Evolutionary conservation across 805 yeast species (phyloP).

Genomic region (Yamadazyma paraphyllophila): DNA sequence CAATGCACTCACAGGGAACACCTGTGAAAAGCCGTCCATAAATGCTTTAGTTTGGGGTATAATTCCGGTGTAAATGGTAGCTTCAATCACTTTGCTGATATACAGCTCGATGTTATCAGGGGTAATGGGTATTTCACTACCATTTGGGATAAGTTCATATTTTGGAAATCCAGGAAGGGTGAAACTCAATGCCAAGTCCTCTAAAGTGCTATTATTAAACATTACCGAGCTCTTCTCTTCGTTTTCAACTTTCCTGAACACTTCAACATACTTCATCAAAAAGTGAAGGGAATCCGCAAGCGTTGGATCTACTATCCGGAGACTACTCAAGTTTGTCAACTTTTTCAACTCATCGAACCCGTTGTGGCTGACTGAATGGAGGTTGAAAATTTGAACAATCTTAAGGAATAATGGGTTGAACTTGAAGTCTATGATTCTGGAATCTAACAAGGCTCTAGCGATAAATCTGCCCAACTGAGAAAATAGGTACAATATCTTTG

Average conservation of each 20-base stretch:
- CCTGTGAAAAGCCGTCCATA: constrained; percentile 75
- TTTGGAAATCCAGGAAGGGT: constrained; percentile 75
- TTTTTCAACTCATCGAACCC: constrained; percentile 18
- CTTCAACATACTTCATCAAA: constrained; percentile 43
- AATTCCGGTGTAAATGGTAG: constrained; percentile 63
- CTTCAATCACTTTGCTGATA: constrained; percentile 54
- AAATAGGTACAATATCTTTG: constrained; percentile 52
- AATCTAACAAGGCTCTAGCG: constrained; percentile 83
- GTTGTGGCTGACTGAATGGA: constrained; percentile 9
- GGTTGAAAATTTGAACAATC: constrained; percentile 42
- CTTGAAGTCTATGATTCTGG: constrained; percentile 80
- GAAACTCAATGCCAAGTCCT: constrained; percentile 60
- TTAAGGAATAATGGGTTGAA: constrained; percentile 72
- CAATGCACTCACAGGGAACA: constrained; percentile 75
- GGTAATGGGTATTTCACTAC: constrained; percentile 49
- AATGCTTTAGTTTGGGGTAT: constrained; percentile 63
- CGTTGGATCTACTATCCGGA: constrained; percentile 54
- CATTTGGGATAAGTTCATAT: constrained; percentile 56
- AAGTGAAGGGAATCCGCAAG: constrained; percentile 58
- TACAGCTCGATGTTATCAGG: constrained; percentile 56
- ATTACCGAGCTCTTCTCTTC: constrained; percentile 14
- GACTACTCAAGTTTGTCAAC: constrained; percentile 31
- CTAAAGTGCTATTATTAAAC: constrained; percentile 43
- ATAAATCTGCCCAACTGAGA: constrained; percentile 74
- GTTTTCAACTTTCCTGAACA: constrained; percentile 16